Percentiles rank a stretch among this genome's conserved stretches.
phyloP scores from a whole-genome alignment of 2,329 filamentous ascomycete species.

The Aspergillus neoniger region DNA sequence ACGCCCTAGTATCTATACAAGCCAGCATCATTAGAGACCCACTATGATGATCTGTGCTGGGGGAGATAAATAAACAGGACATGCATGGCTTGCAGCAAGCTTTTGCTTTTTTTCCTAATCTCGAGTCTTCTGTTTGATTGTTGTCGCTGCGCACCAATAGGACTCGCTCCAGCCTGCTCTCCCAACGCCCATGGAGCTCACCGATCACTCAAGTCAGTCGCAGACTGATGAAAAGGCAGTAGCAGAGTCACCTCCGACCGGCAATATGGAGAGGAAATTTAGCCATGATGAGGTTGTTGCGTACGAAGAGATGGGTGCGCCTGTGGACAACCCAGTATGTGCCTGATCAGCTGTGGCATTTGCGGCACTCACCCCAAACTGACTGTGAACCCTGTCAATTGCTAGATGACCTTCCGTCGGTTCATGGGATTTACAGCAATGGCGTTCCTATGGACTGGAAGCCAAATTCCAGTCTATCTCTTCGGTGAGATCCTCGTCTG shows the following conservation, averaged over 20 bases:
- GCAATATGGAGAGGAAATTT: constrained; percentile 32
- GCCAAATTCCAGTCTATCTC: constrained; percentile 60
- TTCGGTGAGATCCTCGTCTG: constrained; percentile 39
- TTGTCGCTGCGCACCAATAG: neutral
- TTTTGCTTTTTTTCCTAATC: neutral
- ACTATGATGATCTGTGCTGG: neutral
- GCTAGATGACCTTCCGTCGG: constrained; percentile 52
- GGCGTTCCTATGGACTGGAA: constrained; percentile 63
- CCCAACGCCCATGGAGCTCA: constrained; percentile 18
- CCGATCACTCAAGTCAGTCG: constrained; percentile 21
- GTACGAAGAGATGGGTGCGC: constrained; percentile 43
- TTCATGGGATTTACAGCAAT: constrained; percentile 60
- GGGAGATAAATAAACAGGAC: constrained; percentile 14
- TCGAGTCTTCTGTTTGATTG: constrained; percentile 4
- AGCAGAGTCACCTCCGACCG: constrained; percentile 29
- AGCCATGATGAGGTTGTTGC: constrained; percentile 52
- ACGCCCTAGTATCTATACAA: neutral
- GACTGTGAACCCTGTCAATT: constrained; percentile 19
- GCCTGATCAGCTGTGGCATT: neutral
- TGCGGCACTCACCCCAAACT: neutral
- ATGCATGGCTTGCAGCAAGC: constrained; percentile 11
- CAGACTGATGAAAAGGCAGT: constrained; percentile 31
- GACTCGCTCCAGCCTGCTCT: neutral
- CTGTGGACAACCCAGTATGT: constrained; percentile 49
- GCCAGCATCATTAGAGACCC: constrained; percentile 13